Evolutionary conservation across 257 asterid species (phyloP), one percentile per base, ranked within the genome.

Genomic region (Solanum ossicruentum): DNA sequence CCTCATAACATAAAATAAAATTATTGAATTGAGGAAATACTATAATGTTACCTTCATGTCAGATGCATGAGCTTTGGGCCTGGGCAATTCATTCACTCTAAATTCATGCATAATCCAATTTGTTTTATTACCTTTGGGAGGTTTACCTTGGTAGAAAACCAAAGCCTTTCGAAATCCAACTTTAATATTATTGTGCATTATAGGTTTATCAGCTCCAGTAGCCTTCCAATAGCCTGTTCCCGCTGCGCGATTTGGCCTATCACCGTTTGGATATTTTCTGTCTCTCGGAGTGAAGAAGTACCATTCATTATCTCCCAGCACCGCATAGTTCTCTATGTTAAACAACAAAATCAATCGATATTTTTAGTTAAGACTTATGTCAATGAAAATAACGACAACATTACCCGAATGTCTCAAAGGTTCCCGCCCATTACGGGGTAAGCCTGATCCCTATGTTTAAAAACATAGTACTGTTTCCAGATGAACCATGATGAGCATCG

Each of bases 31-130:
- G 41, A 36, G 41, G 41, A 36, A 36, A 36, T 4, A 36, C 6
- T 36, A 36, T 4, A 36, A 36, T 36, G 5, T 36, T 36, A 36
- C 65, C 65, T 20, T 57, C 90, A 88, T 88, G 60, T 78, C 80
- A 5, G 41, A 4, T 54, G 39, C 82, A 39, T 18, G 21, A n/a
- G 20, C 26, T 39, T 56, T 70, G 39, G 54, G 54, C 21, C 57
- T 83, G 16, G 55, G 84, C 7, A 60, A 69, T 1, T 84, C 77
- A 12, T 57, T 8, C 20, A 85, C 73, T 32, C 85, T 67, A 72
- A 39, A 88, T 17, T 88, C 90, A 8, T 88, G 88, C 90, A 88
- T 88, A 13, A 84, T 85, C 90, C 90, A 88, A 5, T 58, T 79
- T 0, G 86, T 83, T 41, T 88, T 88, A 2, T 17, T 12, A 1